These are phyloP conservation scores for Colletotrichum caudatum DNA, from an alignment of 2,329 filamentous ascomycete genomes.

Conservation along the genomic window DNA sequence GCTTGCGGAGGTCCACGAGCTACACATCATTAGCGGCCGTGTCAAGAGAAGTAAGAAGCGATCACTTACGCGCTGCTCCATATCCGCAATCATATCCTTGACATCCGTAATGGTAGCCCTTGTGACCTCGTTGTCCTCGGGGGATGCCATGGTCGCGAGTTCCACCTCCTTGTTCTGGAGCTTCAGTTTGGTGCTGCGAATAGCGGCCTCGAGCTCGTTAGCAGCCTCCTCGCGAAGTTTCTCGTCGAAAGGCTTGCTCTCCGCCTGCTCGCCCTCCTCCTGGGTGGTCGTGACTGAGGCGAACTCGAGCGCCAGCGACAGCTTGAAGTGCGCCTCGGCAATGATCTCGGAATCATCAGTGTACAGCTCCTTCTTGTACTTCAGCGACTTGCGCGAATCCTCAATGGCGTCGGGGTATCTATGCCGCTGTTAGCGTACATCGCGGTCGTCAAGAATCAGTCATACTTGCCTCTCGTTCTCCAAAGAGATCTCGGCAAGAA, in stretches of 20 bases:
- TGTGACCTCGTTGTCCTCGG: constrained; percentile 74
- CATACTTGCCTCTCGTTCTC: constrained; percentile 82
- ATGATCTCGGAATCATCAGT: constrained; percentile 85
- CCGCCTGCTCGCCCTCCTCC: constrained; percentile 60
- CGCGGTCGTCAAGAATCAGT: not conserved
- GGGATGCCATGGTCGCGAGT: constrained; percentile 70
- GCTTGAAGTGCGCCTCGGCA: constrained; percentile 95
- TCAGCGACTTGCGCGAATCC: constrained; percentile 82
- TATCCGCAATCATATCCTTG: constrained; percentile 82
- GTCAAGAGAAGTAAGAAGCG: not conserved
- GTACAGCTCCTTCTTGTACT: constrained; percentile 83
- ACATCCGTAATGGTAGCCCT: constrained; percentile 76
- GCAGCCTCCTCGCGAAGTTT: constrained; percentile 77
- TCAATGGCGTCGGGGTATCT: constrained; percentile 87
- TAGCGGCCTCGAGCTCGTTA: constrained; percentile 78
- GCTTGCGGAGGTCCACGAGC: constrained; percentile 76
- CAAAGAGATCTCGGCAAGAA: constrained; percentile 95
- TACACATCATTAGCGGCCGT: constrained; percentile 47
- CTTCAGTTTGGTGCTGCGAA: constrained; percentile 78
- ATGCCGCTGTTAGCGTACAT: constrained; percentile 24
- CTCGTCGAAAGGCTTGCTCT: constrained; percentile 72
- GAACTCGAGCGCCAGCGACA: constrained; percentile 94
- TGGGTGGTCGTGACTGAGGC: constrained; percentile 78
- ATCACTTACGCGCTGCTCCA: constrained; percentile 76
- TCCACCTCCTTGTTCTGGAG: constrained; percentile 77